These are phyloP conservation scores for Pleurotus salmoneostramineus DNA, from an alignment of 768 basidiomycete genomes.

Conservation along the genomic window DNA sequence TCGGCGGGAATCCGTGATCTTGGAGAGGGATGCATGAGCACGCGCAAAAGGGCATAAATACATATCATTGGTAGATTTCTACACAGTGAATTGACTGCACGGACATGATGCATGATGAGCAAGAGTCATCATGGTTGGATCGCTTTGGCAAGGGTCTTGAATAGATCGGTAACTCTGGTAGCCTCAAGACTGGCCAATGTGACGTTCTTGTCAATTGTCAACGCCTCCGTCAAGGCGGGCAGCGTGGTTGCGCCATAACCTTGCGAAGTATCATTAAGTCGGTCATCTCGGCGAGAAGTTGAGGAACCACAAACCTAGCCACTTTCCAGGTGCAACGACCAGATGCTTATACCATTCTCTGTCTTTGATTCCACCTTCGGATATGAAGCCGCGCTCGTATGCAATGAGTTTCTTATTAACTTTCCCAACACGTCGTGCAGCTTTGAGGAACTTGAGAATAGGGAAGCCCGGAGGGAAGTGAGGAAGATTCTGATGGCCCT, in stretches of 20 bases:
- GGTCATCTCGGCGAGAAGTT: neutral
- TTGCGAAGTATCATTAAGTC: conserved; percentile 12
- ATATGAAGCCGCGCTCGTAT: conserved; percentile 81
- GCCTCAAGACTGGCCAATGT: conserved; percentile 43
- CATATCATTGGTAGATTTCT: no score
- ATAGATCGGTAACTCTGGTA: conserved; percentile 32
- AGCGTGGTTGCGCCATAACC: conserved; percentile 62
- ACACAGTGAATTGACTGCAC: neutral
- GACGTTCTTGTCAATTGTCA: conserved; percentile 47
- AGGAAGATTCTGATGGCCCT: conserved; percentile 10
- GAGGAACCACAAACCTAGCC: conserved; percentile 50
- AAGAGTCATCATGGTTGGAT: neutral
- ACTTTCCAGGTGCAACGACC: conserved; percentile 83
- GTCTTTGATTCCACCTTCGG: conserved; percentile 68
- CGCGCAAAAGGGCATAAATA: no score
- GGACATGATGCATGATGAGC: neutral
- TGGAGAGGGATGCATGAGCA: no score
- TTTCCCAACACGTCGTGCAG: conserved; percentile 50
- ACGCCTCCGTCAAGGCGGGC: conserved; percentile 56
- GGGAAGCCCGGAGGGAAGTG: conserved; percentile 25
- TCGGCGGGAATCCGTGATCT: neutral
- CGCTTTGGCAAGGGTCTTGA: conserved; percentile 14
- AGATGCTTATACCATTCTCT: conserved; percentile 86
- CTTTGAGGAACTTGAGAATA: conserved; percentile 46
- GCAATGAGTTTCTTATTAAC: conserved; percentile 63